Conservation (phyloP, 1,139 yeast genomes). For the Scheffersomyces parashehatae region DNA sequence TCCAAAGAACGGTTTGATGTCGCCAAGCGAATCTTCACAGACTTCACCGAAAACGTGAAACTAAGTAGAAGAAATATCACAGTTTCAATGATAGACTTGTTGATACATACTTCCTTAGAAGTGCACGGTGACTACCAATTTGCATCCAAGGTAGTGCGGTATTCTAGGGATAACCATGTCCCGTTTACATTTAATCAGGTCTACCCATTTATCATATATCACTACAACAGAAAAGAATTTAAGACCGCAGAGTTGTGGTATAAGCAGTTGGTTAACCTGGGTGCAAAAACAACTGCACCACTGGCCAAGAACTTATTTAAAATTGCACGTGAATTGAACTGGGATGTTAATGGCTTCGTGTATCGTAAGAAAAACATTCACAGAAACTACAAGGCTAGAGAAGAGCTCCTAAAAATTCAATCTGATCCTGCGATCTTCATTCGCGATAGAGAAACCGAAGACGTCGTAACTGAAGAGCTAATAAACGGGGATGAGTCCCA, state of each 20-base stretch:
- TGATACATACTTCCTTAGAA: slow-evolving; percentile 30
- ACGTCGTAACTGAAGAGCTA: slow-evolving; percentile 21
- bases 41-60: slow-evolving; percentile 19
- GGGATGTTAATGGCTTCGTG: slow-evolving; percentile 37
- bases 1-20: slow-evolving; percentile 23
- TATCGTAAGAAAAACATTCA: slow-evolving; percentile 28
- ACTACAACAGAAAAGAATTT: slow-evolving; percentile 32
- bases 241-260: slow-evolving; percentile 41
- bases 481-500: slow-evolving; percentile 9
- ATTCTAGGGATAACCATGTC: slow-evolving; percentile 24
- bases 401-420: slow-evolving; percentile 21
- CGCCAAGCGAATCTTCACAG: slow-evolving; percentile 29
- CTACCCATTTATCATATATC: slow-evolving; percentile 41
- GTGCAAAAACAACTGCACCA: slow-evolving; percentile 27
- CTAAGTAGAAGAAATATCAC: slow-evolving; percentile 15
- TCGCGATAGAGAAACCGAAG: slow-evolving; percentile 16
- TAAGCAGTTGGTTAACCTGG: slow-evolving; percentile 33
- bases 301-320: slow-evolving; percentile 31
- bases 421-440: slow-evolving; percentile 23
- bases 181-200: slow-evolving; percentile 44
- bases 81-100: slow-evolving; percentile 29
- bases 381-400: slow-evolving; percentile 22
- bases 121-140: slow-evolving; percentile 35
- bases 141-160: slow-evolving; percentile 33
- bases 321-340: slow-evolving; percentile 37